Conservation (phyloP, 352 stramenopile species). For the Phytophthora idaei region DNA sequence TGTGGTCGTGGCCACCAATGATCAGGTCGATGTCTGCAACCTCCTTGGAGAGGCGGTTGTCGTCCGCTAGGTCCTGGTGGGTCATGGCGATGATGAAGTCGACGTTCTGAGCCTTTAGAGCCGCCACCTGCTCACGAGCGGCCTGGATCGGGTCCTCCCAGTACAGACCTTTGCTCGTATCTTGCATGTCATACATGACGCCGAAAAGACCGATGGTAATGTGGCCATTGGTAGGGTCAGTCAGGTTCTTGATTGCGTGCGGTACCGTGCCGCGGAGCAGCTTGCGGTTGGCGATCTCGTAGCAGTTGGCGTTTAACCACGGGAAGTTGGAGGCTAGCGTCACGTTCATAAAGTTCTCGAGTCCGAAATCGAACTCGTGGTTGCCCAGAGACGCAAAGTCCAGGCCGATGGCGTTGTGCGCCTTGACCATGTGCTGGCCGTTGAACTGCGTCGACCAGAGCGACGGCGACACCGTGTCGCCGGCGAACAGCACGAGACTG, state of each 20-base stretch:
- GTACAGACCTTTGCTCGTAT: constrained; percentile 62
- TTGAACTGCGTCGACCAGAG: constrained; percentile 84
- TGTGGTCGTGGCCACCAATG: constrained; percentile 75
- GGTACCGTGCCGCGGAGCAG: constrained; percentile 62
- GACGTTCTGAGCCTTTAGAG: constrained; percentile 45
- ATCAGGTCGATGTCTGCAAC: constrained; percentile 71
- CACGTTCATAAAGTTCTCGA: constrained; percentile 81
- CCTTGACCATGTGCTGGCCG: constrained; percentile 80
- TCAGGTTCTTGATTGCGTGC: constrained; percentile 57
- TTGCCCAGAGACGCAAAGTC: constrained; percentile 81
- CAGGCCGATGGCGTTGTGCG: constrained; percentile 75
- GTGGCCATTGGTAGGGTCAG: constrained; percentile 40
- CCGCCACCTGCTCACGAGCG: constrained; percentile 54
- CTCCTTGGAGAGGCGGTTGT: constrained; percentile 75
- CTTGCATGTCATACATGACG: constrained; percentile 83
- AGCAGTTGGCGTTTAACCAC: constrained; percentile 83
- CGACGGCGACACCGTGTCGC: constrained; percentile 83
- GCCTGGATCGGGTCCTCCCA: constrained; percentile 71
- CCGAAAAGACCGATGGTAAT: constrained; percentile 74
- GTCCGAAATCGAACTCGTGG: constrained; percentile 83
- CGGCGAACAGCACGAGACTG: constrained; percentile 77
- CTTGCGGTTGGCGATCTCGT: constrained; percentile 45
- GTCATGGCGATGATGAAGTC: constrained; percentile 81
- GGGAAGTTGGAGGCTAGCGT: constrained; percentile 57
- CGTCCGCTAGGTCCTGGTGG: constrained; percentile 70